Base-by-base conservation (phyloP, 2,329 filamentous ascomycete genomes). In the Leptographium flavum region DNA sequence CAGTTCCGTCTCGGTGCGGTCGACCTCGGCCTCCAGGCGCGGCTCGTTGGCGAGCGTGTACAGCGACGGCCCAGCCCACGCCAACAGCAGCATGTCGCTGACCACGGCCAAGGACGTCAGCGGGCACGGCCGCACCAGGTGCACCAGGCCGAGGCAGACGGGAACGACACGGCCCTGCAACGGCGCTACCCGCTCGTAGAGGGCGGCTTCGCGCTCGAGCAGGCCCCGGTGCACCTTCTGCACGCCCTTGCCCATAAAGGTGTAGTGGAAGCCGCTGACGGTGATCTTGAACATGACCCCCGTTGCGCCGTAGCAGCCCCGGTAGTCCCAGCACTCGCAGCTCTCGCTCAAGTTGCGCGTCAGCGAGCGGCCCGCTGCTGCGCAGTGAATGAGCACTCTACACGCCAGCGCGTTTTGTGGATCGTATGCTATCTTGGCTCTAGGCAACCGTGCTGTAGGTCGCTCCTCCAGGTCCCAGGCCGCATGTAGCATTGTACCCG, bases 281-380 rank as follows among this genome's bases (percentile, higher is more conserved):
- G 48, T 47, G n/a, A 52, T 22, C 48, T 50, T 50, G 39, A 52
- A 48, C 36, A 50, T 31, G 21, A 23, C 36, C 2, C 32, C 48
- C 31, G 27, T 44, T 11, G 45, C 46, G 37, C 48, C 48, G 3
- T 25, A 39, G 11, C 27, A 32, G 17, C 44, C 44, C 7, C 21
- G 25, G 3, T 32, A 14, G n/a, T 37, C 37, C 14, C 27, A 36
- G 22, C 43, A 45, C 6, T 40, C 37, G 38, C 43, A 45, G 22
- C 35, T 28, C 11, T 40, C n/a, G 5, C 32, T 38, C 28, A 33
- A 6, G 22, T 40, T 35, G 22, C 28, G 28, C 3, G 10, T 21
- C 11, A 45, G 30, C 37, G n/a, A n/a, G n/a, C n/a, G n/a, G n/a
- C n/a, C n/a, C n/a, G n/a, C n/a, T n/a, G n/a, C n/a, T n/a, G n/a